These are phyloP conservation scores for Neofusicoccum parvum DNA, from an alignment of 2,329 filamentous ascomycete genomes.

Conservation along the genomic window DNA sequence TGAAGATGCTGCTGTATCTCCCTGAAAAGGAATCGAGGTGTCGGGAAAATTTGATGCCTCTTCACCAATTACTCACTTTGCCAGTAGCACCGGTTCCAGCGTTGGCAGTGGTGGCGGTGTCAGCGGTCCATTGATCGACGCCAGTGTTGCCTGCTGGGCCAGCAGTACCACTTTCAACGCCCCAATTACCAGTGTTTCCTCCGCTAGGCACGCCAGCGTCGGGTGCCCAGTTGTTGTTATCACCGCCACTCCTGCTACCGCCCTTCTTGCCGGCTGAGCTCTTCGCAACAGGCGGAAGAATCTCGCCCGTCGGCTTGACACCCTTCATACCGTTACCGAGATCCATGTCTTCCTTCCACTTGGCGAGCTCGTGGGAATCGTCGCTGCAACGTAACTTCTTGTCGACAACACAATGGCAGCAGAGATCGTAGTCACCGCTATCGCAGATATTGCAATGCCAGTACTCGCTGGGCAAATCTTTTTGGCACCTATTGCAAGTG, in stretches of 20 bases:
- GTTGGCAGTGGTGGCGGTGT: neutral
- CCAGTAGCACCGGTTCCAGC: too few relatives aligned
- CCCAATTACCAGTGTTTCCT: neutral
- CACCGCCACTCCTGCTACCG: neutral
- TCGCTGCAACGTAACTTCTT: neutral
- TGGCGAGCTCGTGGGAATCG: neutral
- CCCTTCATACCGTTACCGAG: neutral
- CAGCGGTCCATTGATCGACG: neutral
- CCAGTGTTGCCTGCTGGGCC: neutral
- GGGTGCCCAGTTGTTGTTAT: neutral
- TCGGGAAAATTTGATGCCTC: too few relatives aligned
- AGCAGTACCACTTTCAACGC: neutral
- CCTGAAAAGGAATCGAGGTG: too few relatives aligned
- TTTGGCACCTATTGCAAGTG: neutral
- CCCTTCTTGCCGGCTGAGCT: neutral
- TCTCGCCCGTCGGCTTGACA: neutral
- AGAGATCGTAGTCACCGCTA: neutral
- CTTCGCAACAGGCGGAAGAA: neutral
- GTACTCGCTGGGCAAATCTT: neutral
- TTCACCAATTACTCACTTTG: neutral
- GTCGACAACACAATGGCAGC: neutral
- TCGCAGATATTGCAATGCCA: conserved; percentile 6
- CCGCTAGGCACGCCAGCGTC: neutral
- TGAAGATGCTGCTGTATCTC: too few relatives aligned
- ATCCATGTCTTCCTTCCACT: neutral